Conservation (phyloP, 2,329 filamentous ascomycete species). For the Cordyceps militaris region DNA sequence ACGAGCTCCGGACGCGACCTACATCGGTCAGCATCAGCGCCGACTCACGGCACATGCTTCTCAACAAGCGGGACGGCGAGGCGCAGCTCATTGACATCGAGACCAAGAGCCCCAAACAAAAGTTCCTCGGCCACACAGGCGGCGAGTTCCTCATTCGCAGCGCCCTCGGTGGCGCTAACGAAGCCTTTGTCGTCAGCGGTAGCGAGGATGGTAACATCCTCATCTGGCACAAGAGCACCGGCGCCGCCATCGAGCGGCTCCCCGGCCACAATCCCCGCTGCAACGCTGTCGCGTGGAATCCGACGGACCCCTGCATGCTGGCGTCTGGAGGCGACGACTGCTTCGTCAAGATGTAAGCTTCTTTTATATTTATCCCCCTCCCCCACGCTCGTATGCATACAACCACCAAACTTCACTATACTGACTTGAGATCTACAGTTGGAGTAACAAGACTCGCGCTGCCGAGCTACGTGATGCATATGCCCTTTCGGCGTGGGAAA, state of each 20-base stretch:
- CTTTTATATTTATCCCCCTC: no score
- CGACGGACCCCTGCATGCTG: slow-evolving; percentile 72
- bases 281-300: slow-evolving; percentile 87
- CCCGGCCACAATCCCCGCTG: slow-evolving; percentile 70
- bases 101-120: slow-evolving; percentile 62
- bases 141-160: slow-evolving; percentile 74
- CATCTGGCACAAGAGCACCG: slow-evolving; percentile 87
- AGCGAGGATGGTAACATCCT: slow-evolving; percentile 75
- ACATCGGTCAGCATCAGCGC: slow-evolving; percentile 75
- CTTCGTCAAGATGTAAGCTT: slow-evolving; percentile 72
- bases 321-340: slow-evolving; percentile 87
- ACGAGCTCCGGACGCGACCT: slow-evolving; percentile 57
- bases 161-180: slow-evolving; percentile 79
- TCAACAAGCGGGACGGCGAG: slow-evolving; percentile 72
- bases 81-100: slow-evolving; percentile 73
- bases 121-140: slow-evolving; percentile 69
- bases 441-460: slow-evolving; percentile 20
- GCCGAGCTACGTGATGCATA: slow-evolving; percentile 18
- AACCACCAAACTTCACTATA: no score
- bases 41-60: slow-evolving; percentile 73
- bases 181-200: slow-evolving; percentile 86
- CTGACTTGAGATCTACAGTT: slow-evolving; percentile 13
- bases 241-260: slow-evolving; percentile 66
- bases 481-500: slow-evolving; percentile 6
- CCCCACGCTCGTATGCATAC: no score